These are phyloP conservation scores for Fagopyrum tataricum DNA, from an alignment of 148 eudicot genomes.

Conservation along the genomic window DNA sequence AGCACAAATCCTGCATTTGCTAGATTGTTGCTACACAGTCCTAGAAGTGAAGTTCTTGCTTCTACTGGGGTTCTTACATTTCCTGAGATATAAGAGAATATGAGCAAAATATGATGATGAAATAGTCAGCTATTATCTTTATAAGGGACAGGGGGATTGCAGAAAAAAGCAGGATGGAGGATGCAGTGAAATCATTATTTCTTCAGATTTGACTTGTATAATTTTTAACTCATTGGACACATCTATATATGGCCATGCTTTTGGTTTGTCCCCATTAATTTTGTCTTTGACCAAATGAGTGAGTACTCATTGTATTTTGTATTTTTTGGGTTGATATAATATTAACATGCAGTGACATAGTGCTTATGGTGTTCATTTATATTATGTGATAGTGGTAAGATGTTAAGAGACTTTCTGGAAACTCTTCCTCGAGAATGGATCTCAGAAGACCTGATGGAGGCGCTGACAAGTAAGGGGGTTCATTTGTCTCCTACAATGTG, in stretches of 20 bases:
- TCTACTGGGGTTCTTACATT: too few relatives aligned
- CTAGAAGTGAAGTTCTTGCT: too few relatives aligned
- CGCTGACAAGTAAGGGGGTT: conserved; percentile 68
- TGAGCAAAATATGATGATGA: not conserved
- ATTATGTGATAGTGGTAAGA: conserved; percentile 65
- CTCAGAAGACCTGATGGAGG: conserved; percentile 94
- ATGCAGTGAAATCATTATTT: not conserved
- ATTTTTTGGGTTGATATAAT: not conserved
- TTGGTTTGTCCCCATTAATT: not conserved
- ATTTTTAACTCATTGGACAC: not conserved
- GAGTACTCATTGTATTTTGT: not conserved
- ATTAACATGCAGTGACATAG: not conserved
- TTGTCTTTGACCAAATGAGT: not conserved
- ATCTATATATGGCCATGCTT: not conserved
- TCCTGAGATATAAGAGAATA: not conserved
- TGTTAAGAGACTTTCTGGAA: conserved; percentile 84
- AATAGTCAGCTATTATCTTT: not conserved
- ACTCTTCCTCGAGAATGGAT: conserved; percentile 99
- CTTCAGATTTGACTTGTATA: not conserved
- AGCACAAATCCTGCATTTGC: too few relatives aligned
- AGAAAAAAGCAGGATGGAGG: not conserved
- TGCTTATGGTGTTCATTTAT: not conserved
- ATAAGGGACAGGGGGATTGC: not conserved
- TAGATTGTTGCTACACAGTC: too few relatives aligned
- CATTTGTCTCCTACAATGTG: conserved; percentile 89